Evolutionary conservation across 1,284 basidiomycete genomes (phyloP), one percentile per base, ranked within the genome.

Genomic region (Inonotus hispidus): DNA sequence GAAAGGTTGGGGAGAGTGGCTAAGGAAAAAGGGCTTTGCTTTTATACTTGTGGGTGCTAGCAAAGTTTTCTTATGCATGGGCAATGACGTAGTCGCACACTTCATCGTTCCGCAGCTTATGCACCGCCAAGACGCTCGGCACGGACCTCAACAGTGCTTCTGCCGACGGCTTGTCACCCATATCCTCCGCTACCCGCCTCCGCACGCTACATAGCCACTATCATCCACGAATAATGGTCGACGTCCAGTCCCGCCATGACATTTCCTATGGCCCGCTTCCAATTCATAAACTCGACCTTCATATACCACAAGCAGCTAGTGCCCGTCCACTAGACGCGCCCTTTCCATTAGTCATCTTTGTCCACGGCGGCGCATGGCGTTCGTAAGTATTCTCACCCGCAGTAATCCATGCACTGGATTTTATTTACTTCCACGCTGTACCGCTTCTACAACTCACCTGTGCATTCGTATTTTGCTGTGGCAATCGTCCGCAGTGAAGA

Each of bases 341-440:
- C n/a, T 63, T 63, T 2, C 67, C 68, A 4, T 65, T 75, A 23
- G 60, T 76, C 38, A 80, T 81, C 63, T 90, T 88, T 67, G 74
- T 91, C 16, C 90, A 92, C 67, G 90, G 90, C 38, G 90, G 90
- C 43, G 90, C 90, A 38, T 92, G 90, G 90, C 75, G 83, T 67
- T 72, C 82, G 88, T 89, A 68, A 77, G 85, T 71, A n/a, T 27
- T 16, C n/a, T 27, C 53, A 19, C n/a, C 49, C 50, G 16, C 32
- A 3, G 32, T 8, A 32, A 8, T 52, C 29, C 32, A 27, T 49
- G 47, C 47, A 49, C 47, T 16, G 47, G 23, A 25, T 5, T 29
- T 25, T 29, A 11, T 38, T 16, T 23, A 25, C 52, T 39, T 46
- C 60, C 38, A 41, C 37, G 27, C 52, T 45, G 11, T 27, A 56